These are phyloP conservation scores for Aspergillus sergii DNA, from an alignment of 2,329 filamentous ascomycete genomes.

Conservation along the genomic window DNA sequence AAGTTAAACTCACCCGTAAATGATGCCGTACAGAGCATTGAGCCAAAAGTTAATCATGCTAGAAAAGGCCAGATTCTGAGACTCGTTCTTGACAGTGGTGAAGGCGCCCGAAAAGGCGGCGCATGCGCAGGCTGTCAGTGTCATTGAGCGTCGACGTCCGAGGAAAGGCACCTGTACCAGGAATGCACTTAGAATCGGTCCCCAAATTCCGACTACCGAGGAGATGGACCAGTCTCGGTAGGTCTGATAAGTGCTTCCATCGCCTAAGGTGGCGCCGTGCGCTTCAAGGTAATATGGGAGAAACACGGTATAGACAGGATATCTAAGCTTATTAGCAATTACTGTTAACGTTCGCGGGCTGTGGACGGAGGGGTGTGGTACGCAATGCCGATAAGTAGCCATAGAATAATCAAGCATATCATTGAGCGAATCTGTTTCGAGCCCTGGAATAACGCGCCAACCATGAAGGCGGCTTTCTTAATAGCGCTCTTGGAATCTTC, in stretches of 20 bases:
- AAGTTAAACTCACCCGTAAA: neutral
- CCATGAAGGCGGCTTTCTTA: neutral
- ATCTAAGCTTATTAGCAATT: conserved; percentile 36
- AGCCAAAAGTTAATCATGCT: neutral
- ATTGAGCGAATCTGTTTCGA: neutral
- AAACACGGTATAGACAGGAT: conserved; percentile 76
- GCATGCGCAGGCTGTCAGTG: neutral
- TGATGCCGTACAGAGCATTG: neutral
- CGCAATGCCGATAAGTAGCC: neutral
- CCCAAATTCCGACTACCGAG: conserved; percentile 53
- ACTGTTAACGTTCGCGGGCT: neutral
- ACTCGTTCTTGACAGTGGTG: neutral
- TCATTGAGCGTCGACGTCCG: neutral
- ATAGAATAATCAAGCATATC: neutral
- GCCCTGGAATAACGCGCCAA: neutral
- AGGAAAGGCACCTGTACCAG: neutral
- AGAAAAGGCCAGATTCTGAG: neutral
- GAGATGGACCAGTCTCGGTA: conserved; percentile 75
- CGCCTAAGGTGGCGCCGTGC: conserved; percentile 60
- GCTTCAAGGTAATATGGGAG: conserved; percentile 64
- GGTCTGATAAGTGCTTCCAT: conserved; percentile 57
- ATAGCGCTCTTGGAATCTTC: neutral
- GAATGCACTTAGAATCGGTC: neutral
- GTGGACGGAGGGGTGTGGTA: neutral
- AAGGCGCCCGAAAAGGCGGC: neutral